Evolutionary conservation across 306 rosid genomes (phyloP).

Genomic region (Sechiopsis laciniata): DNA sequence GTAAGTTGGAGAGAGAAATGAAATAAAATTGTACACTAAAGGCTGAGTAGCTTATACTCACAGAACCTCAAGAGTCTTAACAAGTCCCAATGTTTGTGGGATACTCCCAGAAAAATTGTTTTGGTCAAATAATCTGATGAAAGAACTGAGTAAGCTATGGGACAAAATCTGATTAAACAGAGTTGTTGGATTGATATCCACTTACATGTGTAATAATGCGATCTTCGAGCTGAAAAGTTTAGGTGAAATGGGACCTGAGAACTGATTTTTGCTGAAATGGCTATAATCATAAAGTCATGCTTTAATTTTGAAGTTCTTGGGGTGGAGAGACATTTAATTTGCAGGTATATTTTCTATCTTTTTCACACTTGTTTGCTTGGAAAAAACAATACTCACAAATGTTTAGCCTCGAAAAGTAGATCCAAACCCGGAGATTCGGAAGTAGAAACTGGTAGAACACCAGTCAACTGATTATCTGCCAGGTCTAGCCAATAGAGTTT

Average conservation of each 20-base stretch:
- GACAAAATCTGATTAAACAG: neutral
- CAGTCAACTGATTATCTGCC: constrained; percentile 67
- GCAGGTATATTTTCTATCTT: neutral
- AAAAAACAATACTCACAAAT: constrained; percentile 54
- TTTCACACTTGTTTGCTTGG: constrained; percentile 8
- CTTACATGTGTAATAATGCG: constrained; percentile 87
- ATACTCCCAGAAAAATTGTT: constrained; percentile 53
- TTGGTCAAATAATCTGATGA: constrained; percentile 67
- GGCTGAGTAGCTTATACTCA: constrained; percentile 45
- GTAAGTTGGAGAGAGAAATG: neutral
- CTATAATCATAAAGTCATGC: constrained; percentile 38
- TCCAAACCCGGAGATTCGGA: constrained; percentile 58
- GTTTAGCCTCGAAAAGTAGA: constrained; percentile 63
- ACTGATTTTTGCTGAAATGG: constrained; percentile 86
- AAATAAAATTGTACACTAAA: constrained; percentile 1
- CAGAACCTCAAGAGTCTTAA: constrained; percentile 83
- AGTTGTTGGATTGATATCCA: constrained; percentile 13
- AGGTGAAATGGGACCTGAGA: constrained; percentile 67
- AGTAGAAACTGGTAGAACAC: constrained; percentile 66
- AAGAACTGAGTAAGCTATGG: neutral
- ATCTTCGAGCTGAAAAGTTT: constrained; percentile 57
- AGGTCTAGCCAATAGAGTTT: constrained; percentile 83
- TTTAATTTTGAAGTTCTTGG: neutral
- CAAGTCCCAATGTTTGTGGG: constrained; percentile 65
- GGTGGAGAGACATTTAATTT: constrained; percentile 5